phyloP scores from a whole-genome alignment of 2,329 filamentous ascomycete species.

The Rachicladosporium sp. region DNA sequence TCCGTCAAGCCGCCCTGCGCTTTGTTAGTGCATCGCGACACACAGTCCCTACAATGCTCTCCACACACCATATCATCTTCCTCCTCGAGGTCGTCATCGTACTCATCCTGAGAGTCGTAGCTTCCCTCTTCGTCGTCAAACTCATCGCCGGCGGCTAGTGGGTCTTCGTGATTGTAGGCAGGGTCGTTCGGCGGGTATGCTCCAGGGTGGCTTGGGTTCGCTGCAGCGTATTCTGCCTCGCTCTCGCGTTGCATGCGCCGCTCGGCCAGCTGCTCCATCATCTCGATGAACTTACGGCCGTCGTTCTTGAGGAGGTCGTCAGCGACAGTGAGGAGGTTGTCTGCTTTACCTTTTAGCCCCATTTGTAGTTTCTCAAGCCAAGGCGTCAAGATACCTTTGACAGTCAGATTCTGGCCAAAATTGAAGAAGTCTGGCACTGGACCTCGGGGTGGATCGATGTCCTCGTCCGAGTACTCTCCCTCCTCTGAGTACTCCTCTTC shows the following conservation, averaged over 20 bases:
- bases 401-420: conserved; percentile 93
- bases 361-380: conserved; percentile 23
- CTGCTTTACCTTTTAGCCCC: conserved; percentile 40
- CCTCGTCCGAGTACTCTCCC: conserved; percentile 53
- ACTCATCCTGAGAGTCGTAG: conserved; percentile 50
- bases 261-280: conserved; percentile 99
- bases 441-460: conserved; percentile 52
- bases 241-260: conserved; percentile 94
- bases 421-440: conserved; percentile 81
- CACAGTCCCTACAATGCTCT: not conserved
- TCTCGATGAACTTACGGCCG: conserved; percentile 98
- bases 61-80: conserved; percentile 49
- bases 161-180: conserved; percentile 52
- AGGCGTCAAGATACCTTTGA: conserved; percentile 53
- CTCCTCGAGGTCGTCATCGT: conserved; percentile 46
- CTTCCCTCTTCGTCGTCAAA: conserved; percentile 64
- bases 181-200: conserved; percentile 35
- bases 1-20: conserved; percentile 87
- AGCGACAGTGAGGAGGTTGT: conserved; percentile 95
- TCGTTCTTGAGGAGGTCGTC: conserved; percentile 98
- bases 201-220: conserved; percentile 40
- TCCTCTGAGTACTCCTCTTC: conserved; percentile 50
- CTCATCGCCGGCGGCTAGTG: conserved; percentile 60
- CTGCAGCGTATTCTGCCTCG: conserved; percentile 61
- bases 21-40: conserved; percentile 24